Conservation (phyloP, 257 asterid species). For the Solanum chaucha region DNA sequence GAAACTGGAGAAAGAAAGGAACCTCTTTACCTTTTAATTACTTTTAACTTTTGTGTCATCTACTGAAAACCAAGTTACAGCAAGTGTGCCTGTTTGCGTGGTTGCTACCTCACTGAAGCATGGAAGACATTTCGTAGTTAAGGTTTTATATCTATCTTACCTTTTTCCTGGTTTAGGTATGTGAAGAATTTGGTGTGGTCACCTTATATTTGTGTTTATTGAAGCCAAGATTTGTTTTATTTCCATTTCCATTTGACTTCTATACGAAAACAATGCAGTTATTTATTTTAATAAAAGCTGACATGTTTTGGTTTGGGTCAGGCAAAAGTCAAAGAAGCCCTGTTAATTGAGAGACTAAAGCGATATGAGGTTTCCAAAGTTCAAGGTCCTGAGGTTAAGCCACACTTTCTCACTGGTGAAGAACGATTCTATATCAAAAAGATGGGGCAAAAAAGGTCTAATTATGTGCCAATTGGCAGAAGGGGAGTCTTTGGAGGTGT, state of each 20-base stretch:
- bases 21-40: neutral
- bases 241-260: neutral
- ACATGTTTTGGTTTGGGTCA: conserved; percentile 9
- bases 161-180: neutral
- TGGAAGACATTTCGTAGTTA: neutral
- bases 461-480: conserved; percentile 90
- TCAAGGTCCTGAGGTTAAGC: conserved; percentile 81
- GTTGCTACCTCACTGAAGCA: neutral
- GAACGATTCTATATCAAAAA: conserved; percentile 79
- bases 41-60: neutral
- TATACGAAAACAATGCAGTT: neutral
- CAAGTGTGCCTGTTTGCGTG: neutral
- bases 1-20: neutral
- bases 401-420: conserved; percentile 67
- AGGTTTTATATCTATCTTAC: neutral
- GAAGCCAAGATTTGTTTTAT: neutral
- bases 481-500: conserved; percentile 95
- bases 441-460: conserved; percentile 88
- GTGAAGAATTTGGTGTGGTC: neutral
- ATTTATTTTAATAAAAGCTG: neutral
- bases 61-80: neutral
- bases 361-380: conserved; percentile 74
- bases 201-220: neutral
- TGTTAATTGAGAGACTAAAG: conserved; percentile 68
- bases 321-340: conserved; percentile 78